phyloP scores from a whole-genome alignment of 192 early-diverging fungal species.

The Backusella liffmaniae region DNA sequence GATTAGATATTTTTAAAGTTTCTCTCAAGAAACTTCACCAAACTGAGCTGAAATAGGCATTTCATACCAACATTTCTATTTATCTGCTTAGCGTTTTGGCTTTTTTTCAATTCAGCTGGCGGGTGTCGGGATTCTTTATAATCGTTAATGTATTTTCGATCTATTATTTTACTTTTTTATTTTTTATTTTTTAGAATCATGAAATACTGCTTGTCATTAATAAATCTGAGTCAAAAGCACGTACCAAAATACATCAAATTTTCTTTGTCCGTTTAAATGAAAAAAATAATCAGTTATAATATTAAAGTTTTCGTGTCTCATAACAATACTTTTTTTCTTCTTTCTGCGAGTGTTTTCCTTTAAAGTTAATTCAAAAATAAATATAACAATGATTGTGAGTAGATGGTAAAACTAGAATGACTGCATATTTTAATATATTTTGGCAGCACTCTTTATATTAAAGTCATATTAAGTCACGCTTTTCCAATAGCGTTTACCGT shows the following conservation, averaged over 20 bases:
- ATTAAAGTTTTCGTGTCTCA: background rate
- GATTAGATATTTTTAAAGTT: constrained; percentile 1
- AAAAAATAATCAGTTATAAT: background rate
- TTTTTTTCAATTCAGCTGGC: background rate
- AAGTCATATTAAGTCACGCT: too few relatives aligned
- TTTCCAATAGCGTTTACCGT: too few relatives aligned
- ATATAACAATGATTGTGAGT: background rate
- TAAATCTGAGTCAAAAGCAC: background rate
- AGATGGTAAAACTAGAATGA: background rate
- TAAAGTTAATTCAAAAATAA: background rate
- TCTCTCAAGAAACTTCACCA: background rate
- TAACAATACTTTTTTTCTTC: background rate
- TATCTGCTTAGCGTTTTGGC: background rate
- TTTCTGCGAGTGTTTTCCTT: background rate
- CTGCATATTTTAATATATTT: background rate
- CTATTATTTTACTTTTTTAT: background rate
- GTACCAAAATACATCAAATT: background rate
- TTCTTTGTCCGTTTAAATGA: background rate
- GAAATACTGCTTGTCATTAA: background rate
- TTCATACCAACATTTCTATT: background rate
- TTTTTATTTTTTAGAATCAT: background rate
- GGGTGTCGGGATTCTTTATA: background rate
- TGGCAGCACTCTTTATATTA: background rate
- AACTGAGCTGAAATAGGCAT: background rate
- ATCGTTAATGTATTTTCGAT: background rate